phyloP scores from a whole-genome alignment of 2,329 filamentous ascomycete genomes.

The Ophiostoma himal-ulmi region DNA sequence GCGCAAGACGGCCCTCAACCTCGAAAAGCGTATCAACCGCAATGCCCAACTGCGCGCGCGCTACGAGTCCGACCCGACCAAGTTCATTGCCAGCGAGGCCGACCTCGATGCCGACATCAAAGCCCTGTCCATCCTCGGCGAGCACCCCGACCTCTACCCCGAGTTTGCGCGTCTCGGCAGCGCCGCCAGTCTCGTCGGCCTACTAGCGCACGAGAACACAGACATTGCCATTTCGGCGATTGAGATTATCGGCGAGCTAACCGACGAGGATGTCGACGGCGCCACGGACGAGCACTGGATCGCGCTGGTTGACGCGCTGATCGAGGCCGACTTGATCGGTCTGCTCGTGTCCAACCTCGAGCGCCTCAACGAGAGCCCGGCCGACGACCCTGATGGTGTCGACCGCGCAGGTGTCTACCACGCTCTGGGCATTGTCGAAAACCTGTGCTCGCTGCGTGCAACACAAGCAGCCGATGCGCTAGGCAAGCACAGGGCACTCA shows the following conservation, averaged over 20 bases:
- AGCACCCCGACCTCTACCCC: slow-evolving; percentile 76
- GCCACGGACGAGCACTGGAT: slow-evolving; percentile 74
- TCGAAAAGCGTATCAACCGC: slow-evolving; percentile 85
- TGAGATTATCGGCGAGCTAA: slow-evolving; percentile 83
- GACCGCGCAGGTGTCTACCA: slow-evolving; percentile 86
- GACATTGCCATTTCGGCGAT: slow-evolving; percentile 91
- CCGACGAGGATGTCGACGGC: slow-evolving; percentile 84
- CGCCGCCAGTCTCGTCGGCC: slow-evolving; percentile 65
- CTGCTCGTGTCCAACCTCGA: slow-evolving; percentile 72
- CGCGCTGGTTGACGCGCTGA: slow-evolving; percentile 59
- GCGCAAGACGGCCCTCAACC: slow-evolving; percentile 69
- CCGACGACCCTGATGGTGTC: slow-evolving; percentile 52
- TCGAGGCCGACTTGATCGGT: slow-evolving; percentile 65
- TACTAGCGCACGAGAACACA: slow-evolving; percentile 91
- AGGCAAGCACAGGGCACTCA: slow-evolving; percentile 59
- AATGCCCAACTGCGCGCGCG: slow-evolving; percentile 86
- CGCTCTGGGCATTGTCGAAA: slow-evolving; percentile 76
- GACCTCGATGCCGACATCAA: slow-evolving; percentile 88
- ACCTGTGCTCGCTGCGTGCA: slow-evolving; percentile 64
- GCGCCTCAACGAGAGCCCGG: slow-evolving; percentile 68
- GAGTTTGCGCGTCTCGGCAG: slow-evolving; percentile 74
- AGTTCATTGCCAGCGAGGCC: slow-evolving; percentile 80
- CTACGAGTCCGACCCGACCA: slow-evolving; percentile 72
- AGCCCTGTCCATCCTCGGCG: slow-evolving; percentile 74
- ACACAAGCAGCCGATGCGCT: slow-evolving; percentile 63